Evolutionary conservation across 768 basidiomycete species (phyloP).

Genomic region (Pisolithus orientalis): DNA sequence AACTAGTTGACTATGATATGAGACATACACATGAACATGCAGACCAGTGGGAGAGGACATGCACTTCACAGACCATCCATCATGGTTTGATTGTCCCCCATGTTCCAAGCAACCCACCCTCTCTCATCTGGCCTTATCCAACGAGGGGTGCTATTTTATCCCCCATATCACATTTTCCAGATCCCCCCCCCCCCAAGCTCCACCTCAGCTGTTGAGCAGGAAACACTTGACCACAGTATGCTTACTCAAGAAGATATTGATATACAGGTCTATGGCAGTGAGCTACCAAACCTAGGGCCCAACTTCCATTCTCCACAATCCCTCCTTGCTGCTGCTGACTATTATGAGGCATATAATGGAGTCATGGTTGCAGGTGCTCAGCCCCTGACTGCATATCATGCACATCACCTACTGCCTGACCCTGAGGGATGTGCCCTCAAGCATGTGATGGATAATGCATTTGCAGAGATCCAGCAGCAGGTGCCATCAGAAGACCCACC

Average conservation of each 20-base stretch:
- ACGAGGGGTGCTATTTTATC: not conserved
- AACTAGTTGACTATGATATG: no score
- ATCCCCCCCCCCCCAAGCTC: not conserved
- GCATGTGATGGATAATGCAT: not conserved
- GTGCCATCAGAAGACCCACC: no score
- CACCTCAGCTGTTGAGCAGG: not conserved
- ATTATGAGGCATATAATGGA: not conserved
- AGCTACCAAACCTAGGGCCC: slow-evolving; percentile 1
- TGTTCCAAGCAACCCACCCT: no score
- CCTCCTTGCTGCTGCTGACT: not conserved
- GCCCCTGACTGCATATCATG: not conserved
- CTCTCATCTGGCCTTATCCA: no score
- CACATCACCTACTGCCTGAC: not conserved
- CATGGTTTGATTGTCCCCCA: no score
- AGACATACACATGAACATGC: no score
- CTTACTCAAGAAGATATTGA: slow-evolving; percentile 1
- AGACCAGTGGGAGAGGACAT: no score
- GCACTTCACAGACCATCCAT: no score
- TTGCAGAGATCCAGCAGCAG: not conserved
- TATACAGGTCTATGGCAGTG: not conserved
- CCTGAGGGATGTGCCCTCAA: not conserved
- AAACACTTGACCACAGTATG: not conserved
- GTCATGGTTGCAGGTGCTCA: not conserved
- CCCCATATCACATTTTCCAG: not conserved
- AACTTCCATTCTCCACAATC: slow-evolving; percentile 4